Conservation (phyloP, 1,284 basidiomycete species). For the Stygiomarasmius scandens region DNA sequence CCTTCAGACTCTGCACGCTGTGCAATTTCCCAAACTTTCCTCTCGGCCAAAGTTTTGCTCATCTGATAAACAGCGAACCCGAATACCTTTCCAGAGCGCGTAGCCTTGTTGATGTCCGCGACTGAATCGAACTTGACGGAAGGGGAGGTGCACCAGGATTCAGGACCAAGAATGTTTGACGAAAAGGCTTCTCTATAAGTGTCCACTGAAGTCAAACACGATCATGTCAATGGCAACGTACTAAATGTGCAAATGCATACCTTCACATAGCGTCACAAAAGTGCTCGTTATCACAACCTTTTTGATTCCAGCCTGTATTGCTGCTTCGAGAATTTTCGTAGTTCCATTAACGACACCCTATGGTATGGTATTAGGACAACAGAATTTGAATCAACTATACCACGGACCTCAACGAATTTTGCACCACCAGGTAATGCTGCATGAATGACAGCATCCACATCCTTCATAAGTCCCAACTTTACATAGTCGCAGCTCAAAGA, state of each 20-base stretch:
- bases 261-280: neutral
- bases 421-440: too few species aligned
- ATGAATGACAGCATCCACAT: too few species aligned
- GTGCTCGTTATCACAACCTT: neutral
- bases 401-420: too few species aligned
- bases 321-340: neutral
- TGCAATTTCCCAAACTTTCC: slow-evolving; percentile 31
- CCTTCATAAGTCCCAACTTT: too few species aligned
- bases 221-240: neutral
- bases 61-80: slow-evolving; percentile 23
- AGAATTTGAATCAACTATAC: too few species aligned
- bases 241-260: neutral
- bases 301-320: neutral
- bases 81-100: too few species aligned
- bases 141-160: neutral
- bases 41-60: slow-evolving; percentile 29
- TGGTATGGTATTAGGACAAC: too few species aligned
- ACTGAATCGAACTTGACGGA: neutral
- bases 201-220: neutral
- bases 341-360: neutral
- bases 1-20: slow-evolving; percentile 19
- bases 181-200: neutral
- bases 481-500: too few species aligned
- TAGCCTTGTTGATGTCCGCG: too few species aligned
- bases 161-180: neutral